phyloP scores from a whole-genome alignment of 768 basidiomycete species.

The Boletus rubroflammeus region DNA sequence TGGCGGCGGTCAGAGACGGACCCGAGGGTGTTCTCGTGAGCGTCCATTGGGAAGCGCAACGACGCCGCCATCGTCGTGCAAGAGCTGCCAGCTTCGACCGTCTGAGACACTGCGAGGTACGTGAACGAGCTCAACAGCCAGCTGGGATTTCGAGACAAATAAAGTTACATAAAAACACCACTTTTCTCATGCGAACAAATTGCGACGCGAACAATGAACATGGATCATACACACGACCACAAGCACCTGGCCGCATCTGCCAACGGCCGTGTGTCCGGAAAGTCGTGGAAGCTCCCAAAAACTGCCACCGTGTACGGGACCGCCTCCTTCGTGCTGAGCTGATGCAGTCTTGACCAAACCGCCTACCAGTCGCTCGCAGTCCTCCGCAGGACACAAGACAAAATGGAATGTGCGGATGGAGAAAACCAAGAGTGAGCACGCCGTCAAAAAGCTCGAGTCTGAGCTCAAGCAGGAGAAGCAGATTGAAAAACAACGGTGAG shows the following conservation, averaged over 20 bases:
- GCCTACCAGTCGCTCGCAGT: constrained; percentile 57
- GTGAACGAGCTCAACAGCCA: not conserved
- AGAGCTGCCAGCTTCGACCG: constrained; percentile 7
- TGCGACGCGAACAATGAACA: not conserved
- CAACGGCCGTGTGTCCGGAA: constrained; percentile 65
- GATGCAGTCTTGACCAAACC: constrained; percentile 3
- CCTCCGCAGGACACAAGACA: constrained; percentile 61
- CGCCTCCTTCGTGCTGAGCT: not conserved
- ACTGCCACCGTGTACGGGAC: constrained; percentile 46
- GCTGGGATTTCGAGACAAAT: constrained; percentile 5
- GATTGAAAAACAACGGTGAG: constrained; percentile 60
- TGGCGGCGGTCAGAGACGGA: constrained; percentile 48
- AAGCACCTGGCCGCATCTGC: constrained; percentile 52
- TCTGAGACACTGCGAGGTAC: not conserved
- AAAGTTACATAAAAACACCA: constrained; percentile 24
- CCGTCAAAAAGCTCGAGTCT: constrained; percentile 68
- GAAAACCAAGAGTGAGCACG: constrained; percentile 58
- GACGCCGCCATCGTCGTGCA: constrained; percentile 40
- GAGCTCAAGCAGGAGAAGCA: constrained; percentile 78
- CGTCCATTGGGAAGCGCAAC: constrained; percentile 34
- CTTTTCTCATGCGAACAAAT: constrained; percentile 20
- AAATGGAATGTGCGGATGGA: constrained; percentile 72
- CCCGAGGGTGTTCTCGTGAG: constrained; percentile 29
- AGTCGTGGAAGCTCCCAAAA: constrained; percentile 59
- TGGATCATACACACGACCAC: not conserved